Conservation (phyloP, 192 early-diverging fungal species). For the Ambispora gerdemannii region DNA sequence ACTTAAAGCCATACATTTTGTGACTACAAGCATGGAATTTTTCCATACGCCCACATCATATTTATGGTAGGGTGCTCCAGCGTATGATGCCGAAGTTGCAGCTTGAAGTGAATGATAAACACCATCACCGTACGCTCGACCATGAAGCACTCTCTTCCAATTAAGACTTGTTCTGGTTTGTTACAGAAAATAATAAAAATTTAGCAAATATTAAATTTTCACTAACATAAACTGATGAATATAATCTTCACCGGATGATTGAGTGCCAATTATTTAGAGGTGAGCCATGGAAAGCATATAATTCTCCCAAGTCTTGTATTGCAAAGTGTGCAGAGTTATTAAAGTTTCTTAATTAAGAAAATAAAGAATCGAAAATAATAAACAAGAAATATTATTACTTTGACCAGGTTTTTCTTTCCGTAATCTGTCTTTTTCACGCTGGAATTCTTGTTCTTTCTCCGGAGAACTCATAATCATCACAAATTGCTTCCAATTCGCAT, state of each 20-base stretch:
- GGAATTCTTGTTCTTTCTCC: slow-evolving; percentile 44
- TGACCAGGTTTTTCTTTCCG: slow-evolving; percentile 21
- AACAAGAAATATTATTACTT: slow-evolving; percentile 8
- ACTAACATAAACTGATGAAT: neutral
- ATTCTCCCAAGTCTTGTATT: slow-evolving; percentile 28
- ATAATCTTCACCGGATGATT: slow-evolving; percentile 34
- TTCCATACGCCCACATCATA: slow-evolving; percentile 30
- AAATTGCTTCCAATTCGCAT: slow-evolving; percentile 32
- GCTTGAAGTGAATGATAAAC: slow-evolving; percentile 40
- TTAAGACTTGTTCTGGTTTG: slow-evolving; percentile 41
- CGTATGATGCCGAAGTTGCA: slow-evolving; percentile 36
- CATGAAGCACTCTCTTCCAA: slow-evolving; percentile 39
- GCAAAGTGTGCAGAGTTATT: neutral
- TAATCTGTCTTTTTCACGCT: slow-evolving; percentile 30
- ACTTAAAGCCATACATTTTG: slow-evolving; percentile 42
- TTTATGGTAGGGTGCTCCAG: slow-evolving; percentile 27
- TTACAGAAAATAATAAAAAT: too few relatives aligned
- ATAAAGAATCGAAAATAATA: too few relatives aligned
- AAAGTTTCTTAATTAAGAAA: too few relatives aligned
- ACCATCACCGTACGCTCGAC: slow-evolving; percentile 47
- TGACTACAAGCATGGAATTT: slow-evolving; percentile 34
- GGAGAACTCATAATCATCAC: slow-evolving; percentile 47
- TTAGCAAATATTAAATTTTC: neutral
- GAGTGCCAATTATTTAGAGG: slow-evolving; percentile 47
- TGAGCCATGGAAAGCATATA: slow-evolving; percentile 27